Evolutionary conservation across 2,329 filamentous ascomycete genomes (phyloP), one percentile per base, ranked within the genome.

Genomic region (Fusarium equiseti): DNA sequence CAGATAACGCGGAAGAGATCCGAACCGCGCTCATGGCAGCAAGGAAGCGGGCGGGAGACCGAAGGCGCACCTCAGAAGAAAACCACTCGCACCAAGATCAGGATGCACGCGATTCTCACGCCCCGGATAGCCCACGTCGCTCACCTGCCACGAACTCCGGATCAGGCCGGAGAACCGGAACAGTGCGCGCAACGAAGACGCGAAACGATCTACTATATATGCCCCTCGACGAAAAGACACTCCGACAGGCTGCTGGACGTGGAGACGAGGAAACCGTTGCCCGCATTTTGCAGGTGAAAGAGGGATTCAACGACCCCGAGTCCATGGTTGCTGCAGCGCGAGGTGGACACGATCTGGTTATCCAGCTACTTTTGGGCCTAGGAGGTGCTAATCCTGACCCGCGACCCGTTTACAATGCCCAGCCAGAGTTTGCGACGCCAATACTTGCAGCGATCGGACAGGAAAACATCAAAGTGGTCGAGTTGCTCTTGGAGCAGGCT

Each of bases 381-480:
- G 91, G 91, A 5, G 84, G 86, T 51, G 87, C 87, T 15, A 88
- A 89, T 56, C 85, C 88, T 1, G 93, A 96, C 73, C 94, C 94
- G 32, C 84, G 87, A 9, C 88, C 92, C 15, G 80, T 94, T 49
- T 76, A 84, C 11, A 85, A 86, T 31, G 84, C 88, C 63, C 84
- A 86, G 29, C 81, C 86, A 44, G 94, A 96, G 61, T 91, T 92
- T 75, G 92, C 95, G 54, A 98, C 95, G 2, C 96, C 96, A 2
- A 97, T 99, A 85, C 87, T 98, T 40, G 94, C 95, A 63, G 95
- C 96, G 3, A 98, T 99, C 71, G 95, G 96, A 18, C 92, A 95
- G 73, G 89, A 90, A 69, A 96, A 97, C 74, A 87, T 96, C 52
- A 92, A 93, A 72, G 93, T 98, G 61, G 89, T 99, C 46, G 88